A percentile compares a stretch with the other conserved stretches of the same genome.
These are phyloP conservation scores for Cytospora piceicola DNA, from an alignment of 2,329 filamentous ascomycete genomes.

Conservation along the genomic window DNA sequence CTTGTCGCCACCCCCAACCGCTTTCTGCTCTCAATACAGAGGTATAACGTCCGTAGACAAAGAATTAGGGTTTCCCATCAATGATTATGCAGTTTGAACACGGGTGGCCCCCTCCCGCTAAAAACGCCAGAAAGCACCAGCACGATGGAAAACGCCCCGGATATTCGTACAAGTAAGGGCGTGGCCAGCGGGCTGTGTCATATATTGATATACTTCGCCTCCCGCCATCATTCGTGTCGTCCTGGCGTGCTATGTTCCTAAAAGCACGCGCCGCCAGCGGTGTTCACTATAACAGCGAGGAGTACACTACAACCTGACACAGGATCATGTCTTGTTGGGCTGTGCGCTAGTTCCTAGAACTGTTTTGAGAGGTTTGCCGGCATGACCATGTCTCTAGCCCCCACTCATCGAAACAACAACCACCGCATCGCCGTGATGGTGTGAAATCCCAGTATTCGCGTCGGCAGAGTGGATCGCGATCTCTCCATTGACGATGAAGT, in stretches of 20 bases:
- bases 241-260: constrained; percentile 5
- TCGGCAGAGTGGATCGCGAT: background rate
- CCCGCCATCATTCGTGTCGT: constrained; percentile 25
- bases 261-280: constrained; percentile 1
- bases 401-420: background rate
- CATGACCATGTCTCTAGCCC: background rate
- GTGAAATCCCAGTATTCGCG: background rate
- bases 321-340: background rate
- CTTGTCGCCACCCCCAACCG: constrained; percentile 1
- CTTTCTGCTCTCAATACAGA: constrained; percentile 1
- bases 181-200: constrained; percentile 11
- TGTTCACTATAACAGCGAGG: background rate
- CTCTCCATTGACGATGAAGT: background rate
- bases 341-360: background rate
- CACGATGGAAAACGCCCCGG: constrained; percentile 17
- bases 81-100: constrained; percentile 27
- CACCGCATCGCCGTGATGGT: background rate
- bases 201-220: background rate
- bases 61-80: constrained; percentile 21
- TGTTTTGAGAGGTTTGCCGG: background rate
- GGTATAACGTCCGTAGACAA: constrained; percentile 7
- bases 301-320: background rate
- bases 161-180: constrained; percentile 22
- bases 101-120: background rate
- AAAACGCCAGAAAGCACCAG: constrained; percentile 19